Evolutionary conservation across 1,139 yeast genomes (phyloP), one percentile per base, ranked within the genome.

Genomic region (Geotrichum europaeum): DNA sequence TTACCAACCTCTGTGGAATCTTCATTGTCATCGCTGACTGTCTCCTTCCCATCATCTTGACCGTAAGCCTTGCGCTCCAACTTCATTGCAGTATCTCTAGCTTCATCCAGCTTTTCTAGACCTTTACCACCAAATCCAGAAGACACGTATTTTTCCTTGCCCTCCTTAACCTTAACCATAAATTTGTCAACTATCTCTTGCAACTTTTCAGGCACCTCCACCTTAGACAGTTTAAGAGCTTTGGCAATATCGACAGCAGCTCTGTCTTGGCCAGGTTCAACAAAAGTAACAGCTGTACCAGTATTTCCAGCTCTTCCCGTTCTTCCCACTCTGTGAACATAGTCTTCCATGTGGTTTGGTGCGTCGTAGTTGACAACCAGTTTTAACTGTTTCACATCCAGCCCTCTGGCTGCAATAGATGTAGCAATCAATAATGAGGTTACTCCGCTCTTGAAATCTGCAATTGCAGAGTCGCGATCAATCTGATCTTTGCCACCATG

Each of bases 101-200:
- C 79, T 58, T 83, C 84, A 64, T 89, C 96, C 55, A 94, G 76
- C 64, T 87, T 87, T 55, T 87, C 96, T 61, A 94, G 79, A 0
- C 99, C 99, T 68, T 88, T 87, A 25, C 99, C 99, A 1, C 97
- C 96, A 76, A 91, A 94, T 0, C 99, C 99, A 62, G 83, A 82
- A 24, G 81, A 79, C 5, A 40, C 47, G 45, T 82, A 78, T 68
- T 84, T 85, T 65, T 81, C 91, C 63, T 85, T 83, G 0, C 96
- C 97, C 1, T 78, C 71, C 65, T 86, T 84, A 62, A 91, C 81
- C 62, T 86, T 89, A 13, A 74, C 78, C 62, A 82, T 75, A 69
- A 89, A 92, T 51, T 73, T 69, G 3, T 78, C 75, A 1, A 89
- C 84, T 69, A 94, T 79, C 15, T 73, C 73, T 51, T 77, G 68